Base-by-base conservation (phyloP, 768 basidiomycete species). In the Clathrus columnatus region DNA sequence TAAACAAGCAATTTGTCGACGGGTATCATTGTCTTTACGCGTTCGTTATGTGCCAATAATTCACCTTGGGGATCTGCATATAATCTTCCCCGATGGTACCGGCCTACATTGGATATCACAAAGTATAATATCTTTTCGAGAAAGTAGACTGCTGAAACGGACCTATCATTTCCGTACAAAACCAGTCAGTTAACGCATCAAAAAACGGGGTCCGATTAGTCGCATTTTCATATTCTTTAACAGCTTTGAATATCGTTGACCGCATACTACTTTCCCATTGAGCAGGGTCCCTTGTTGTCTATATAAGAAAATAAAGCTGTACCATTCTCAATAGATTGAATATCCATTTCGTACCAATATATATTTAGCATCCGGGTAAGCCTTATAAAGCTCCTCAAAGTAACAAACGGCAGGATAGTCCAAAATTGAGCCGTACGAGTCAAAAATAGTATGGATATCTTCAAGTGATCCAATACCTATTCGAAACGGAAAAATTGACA, bases 221-320 rank as follows among this genome's bases (percentile, higher is more conserved):
- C 27, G n/a, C 5, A 14, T 6, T 5, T 11, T 16, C 10, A n/a
- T 36, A 24, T 11, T 7, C 11, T 14, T 45, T 7, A 14, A 14
- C 14, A 20, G 21, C 50, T 5, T 11, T 7, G 5, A 51, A 21
- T 6, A 51, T 42, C 6, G 50, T 51, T 6, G 6, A 7, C 27
- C 43, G 32, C 50, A 51, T 51, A 41, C 50, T 51, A 23, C 21
- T 51, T 21, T 51, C 50, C 50, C 50, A 51, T 41, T 51, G 32
- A 8, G 30, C 50, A n/a, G 50, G 50, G 27, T 51, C 21, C 5
- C 50, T n/a, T 45, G 21, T 41, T 14, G 32, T 51, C 50, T 51
- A 29, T 10, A 10, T 7, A 7, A 5, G 4, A 21, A 11, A 50
- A 11, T 17, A 29, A 53, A 44, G 36, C 26, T 7, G 21, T 23